Percentiles rank a stretch among this genome's conserved stretches.
Conservation (phyloP, 2,329 filamentous ascomycete species). For the Paracoccidioides lutzii region DNA sequence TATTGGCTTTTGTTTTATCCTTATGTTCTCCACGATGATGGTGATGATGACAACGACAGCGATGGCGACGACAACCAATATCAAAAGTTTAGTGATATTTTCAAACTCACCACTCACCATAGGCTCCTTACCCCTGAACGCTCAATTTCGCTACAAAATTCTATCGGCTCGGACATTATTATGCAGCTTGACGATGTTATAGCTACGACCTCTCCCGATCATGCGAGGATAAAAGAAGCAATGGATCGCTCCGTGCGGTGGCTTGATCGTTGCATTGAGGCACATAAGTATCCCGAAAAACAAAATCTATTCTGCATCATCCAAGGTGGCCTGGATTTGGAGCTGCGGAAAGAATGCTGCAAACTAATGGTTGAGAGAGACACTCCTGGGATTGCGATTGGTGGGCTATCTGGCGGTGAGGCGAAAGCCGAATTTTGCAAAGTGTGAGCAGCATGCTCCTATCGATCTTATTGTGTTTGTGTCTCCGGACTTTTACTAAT, state of each 20-base stretch:
- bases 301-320: conserved; percentile 99
- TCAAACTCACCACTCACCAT: neutral
- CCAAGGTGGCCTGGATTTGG: conserved; percentile 82
- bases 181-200: conserved; percentile 99
- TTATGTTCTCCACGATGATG: neutral
- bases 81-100: neutral
- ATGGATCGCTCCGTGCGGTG: conserved; percentile 91
- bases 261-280: conserved; percentile 87
- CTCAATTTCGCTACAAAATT: conserved; percentile 90
- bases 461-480: neutral
- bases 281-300: conserved; percentile 65
- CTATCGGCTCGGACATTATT: conserved; percentile 95
- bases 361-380: conserved; percentile 75
- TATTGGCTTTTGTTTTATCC: neutral
- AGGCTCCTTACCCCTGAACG: conserved; percentile 89
- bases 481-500: conserved; percentile 5
- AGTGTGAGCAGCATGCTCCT: conserved; percentile 39
- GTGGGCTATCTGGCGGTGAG: conserved; percentile 86
- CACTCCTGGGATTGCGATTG: conserved; percentile 93
- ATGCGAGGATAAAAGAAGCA: conserved; percentile 75
- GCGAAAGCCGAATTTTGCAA: conserved; percentile 86
- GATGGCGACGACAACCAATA: too few species aligned
- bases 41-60: too few species aligned
- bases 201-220: conserved; percentile 85
- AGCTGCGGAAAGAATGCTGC: conserved; percentile 73